phyloP scores from a whole-genome alignment of 2,329 filamentous ascomycete species.

The Fusarium euwallaceae region DNA sequence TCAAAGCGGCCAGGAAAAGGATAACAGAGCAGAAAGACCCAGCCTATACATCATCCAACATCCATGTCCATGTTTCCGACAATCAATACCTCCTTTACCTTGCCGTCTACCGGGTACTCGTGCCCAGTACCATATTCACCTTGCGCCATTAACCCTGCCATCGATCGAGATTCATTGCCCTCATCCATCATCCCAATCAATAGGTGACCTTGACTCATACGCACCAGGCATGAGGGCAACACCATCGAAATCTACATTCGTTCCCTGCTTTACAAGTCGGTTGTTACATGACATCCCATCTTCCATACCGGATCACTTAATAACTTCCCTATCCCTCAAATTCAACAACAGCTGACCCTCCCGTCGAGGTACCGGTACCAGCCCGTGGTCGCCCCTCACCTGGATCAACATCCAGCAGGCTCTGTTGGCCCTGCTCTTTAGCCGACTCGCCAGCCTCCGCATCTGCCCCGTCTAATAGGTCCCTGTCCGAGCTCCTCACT shows the following conservation, averaged over 20 bases:
- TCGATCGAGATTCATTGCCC: slow-evolving; percentile 14
- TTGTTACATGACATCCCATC: slow-evolving; percentile 9
- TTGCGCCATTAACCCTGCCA: slow-evolving; percentile 26
- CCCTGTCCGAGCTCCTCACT: slow-evolving; percentile 76
- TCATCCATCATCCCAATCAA: slow-evolving; percentile 10
- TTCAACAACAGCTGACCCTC: slow-evolving; percentile 56
- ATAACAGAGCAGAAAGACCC: background rate
- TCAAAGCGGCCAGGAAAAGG: background rate
- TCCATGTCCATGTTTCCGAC: slow-evolving; percentile 6
- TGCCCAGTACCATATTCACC: slow-evolving; percentile 11
- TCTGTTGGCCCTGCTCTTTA: slow-evolving; percentile 49
- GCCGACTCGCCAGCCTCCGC: slow-evolving; percentile 70
- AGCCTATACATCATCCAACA: background rate
- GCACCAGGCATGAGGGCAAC: slow-evolving; percentile 23
- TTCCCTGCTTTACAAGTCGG: slow-evolving; percentile 31
- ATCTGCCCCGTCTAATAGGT: slow-evolving; percentile 80
- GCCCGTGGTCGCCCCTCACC: slow-evolving; percentile 44
- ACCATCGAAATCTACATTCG: slow-evolving; percentile 25
- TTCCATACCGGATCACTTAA: background rate
- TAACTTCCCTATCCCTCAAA: slow-evolving; percentile 55
- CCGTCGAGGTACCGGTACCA: slow-evolving; percentile 47
- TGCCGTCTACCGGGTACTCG: slow-evolving; percentile 14
- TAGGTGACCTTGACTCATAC: slow-evolving; percentile 17
- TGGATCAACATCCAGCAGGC: slow-evolving; percentile 52
- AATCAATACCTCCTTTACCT: slow-evolving; percentile 1